Evolutionary conservation across 306 rosid species (phyloP).

Genomic region (Lablab purpureus): DNA sequence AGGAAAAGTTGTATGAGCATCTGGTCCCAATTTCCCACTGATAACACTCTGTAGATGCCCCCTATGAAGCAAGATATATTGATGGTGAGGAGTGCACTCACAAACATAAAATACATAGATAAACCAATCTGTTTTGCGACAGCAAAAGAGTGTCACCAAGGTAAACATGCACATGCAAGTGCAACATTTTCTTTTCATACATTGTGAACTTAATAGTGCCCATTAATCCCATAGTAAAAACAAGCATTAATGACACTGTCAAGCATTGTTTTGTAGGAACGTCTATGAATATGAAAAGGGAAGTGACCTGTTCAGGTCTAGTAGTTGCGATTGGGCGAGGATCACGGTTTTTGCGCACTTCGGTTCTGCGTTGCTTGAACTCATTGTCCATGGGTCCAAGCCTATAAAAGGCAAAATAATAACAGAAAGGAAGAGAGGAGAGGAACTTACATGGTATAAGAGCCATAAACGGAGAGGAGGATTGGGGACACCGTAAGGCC

Average conservation of each 20-base stretch:
- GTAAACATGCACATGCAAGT: background rate
- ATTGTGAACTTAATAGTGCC: background rate
- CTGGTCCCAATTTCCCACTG: constrained; percentile 48
- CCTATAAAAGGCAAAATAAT: too few relatives aligned
- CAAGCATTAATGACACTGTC: background rate
- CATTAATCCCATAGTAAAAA: background rate
- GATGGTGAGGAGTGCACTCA: constrained; percentile 48
- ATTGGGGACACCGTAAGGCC: constrained; percentile 58
- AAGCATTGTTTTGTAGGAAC: background rate
- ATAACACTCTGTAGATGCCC: constrained; percentile 50
- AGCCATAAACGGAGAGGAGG: too few relatives aligned
- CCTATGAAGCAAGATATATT: constrained; percentile 53
- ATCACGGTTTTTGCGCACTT: constrained; percentile 44
- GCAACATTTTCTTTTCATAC: background rate
- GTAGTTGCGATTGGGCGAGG: constrained; percentile 55
- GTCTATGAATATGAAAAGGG: background rate
- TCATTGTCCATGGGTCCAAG: too few relatives aligned
- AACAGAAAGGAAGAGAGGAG: too few relatives aligned
- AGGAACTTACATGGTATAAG: too few relatives aligned
- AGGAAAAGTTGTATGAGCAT: constrained; percentile 46
- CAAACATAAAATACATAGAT: too few relatives aligned
- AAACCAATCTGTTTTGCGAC: too few relatives aligned
- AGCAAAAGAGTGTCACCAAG: background rate
- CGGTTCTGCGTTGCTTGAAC: constrained; percentile 66
- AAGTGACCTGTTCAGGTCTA: constrained; percentile 71